These are phyloP conservation scores for Neurospora sublineolata DNA, from an alignment of 495 filamentous ascomycete species.

Conservation along the genomic window DNA sequence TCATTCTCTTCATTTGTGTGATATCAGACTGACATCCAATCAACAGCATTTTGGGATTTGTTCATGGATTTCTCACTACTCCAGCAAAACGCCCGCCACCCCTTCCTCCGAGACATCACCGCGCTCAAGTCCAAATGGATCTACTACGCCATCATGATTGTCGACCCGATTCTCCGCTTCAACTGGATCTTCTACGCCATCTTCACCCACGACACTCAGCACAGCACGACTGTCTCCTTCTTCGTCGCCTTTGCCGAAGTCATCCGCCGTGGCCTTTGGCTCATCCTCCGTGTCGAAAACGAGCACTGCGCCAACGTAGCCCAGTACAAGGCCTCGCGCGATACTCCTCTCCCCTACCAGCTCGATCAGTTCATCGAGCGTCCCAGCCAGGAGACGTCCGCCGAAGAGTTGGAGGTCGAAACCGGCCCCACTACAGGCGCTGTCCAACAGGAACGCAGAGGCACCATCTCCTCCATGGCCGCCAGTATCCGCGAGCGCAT, in stretches of 20 bases:
- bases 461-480: background rate
- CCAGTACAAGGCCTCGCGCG: conserved; percentile 69
- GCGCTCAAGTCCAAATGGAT: conserved; percentile 64
- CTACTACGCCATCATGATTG: conserved; percentile 74
- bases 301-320: conserved; percentile 86
- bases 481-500: background rate
- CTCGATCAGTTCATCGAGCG: conserved; percentile 32
- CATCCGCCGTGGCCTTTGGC: conserved; percentile 74
- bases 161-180: conserved; percentile 85
- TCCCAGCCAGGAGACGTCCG: conserved; percentile 7
- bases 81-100: conserved; percentile 57
- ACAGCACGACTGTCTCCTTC: conserved; percentile 69
- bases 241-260: conserved; percentile 66
- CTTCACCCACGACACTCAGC: conserved; percentile 63
- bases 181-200: conserved; percentile 94
- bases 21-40: background rate
- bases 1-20: background rate
- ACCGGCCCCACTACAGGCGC: background rate
- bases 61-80: conserved; percentile 89
- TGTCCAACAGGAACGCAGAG: background rate
- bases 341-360: conserved; percentile 70
- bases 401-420: background rate
- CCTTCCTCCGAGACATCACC: conserved; percentile 66
- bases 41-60: conserved; percentile 77
- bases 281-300: conserved; percentile 88